Conservation (phyloP, 352 stramenopile genomes). For the Globisporangium nagaii region DNA sequence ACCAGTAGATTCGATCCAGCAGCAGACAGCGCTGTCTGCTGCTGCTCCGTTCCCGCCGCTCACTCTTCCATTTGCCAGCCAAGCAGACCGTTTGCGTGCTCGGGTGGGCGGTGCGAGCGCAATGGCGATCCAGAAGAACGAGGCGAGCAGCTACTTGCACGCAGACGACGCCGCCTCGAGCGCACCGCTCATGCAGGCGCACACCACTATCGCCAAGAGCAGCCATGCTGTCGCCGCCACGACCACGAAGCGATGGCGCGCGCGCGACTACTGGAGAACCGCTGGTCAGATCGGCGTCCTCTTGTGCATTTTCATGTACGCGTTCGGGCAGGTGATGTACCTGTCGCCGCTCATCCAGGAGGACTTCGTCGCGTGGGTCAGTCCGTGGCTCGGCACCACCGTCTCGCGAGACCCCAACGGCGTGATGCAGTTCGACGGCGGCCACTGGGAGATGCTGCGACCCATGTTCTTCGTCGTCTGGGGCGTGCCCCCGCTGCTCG, state of each 20-base stretch:
- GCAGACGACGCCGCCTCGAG: no score
- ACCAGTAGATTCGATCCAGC: no score
- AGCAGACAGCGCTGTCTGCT: no score
- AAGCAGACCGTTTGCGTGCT: no score
- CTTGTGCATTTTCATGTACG: slow-evolving; percentile 30
- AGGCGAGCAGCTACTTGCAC: no score
- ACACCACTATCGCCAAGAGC: no score
- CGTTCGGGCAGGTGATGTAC: slow-evolving; percentile 32
- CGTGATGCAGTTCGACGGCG: slow-evolving; percentile 16
- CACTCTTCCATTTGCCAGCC: no score
- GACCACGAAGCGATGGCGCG: slow-evolving; percentile 6
- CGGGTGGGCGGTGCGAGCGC: no score
- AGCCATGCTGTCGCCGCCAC: background rate
- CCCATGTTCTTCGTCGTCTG: slow-evolving; percentile 54
- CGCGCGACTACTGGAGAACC: background rate
- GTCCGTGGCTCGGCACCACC: slow-evolving; percentile 22
- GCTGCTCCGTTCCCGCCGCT: no score
- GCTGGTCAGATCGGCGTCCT: slow-evolving; percentile 27
- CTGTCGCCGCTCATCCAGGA: slow-evolving; percentile 30
- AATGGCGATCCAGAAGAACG: no score
- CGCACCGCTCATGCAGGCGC: no score
- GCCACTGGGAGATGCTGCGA: slow-evolving; percentile 48
- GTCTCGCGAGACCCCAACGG: slow-evolving; percentile 1
- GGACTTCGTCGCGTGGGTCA: slow-evolving; percentile 16
- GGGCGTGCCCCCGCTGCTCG: slow-evolving; percentile 33